These are phyloP conservation scores for Gaultheria prostrata DNA, from an alignment of 148 eudicot genomes.

Conservation along the genomic window DNA sequence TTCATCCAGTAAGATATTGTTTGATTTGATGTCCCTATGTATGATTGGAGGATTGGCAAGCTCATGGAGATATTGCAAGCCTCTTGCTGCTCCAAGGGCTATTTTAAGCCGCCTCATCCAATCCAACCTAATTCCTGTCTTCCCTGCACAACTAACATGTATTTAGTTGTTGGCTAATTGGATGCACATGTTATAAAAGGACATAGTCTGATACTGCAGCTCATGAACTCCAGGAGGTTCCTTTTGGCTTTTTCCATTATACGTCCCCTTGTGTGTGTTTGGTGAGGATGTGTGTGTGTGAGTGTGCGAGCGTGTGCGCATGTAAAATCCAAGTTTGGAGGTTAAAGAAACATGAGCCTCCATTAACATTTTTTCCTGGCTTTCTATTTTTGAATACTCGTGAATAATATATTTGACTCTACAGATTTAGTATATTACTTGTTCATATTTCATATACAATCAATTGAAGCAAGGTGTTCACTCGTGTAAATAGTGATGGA, in stretches of 20 bases:
- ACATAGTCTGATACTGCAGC: neutral
- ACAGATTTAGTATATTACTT: neutral
- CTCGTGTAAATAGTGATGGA: neutral
- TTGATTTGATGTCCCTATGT: slow-evolving; percentile 27
- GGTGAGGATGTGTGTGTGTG: neutral
- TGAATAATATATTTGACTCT: neutral
- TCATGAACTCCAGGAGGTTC: neutral
- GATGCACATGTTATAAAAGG: neutral
- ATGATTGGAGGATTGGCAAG: slow-evolving; percentile 31
- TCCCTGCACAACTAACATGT: slow-evolving; percentile 13
- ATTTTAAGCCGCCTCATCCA: slow-evolving; percentile 26
- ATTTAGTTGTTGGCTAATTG: neutral
- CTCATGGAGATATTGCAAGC: slow-evolving; percentile 29
- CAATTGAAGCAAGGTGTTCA: neutral
- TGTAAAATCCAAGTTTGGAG: neutral
- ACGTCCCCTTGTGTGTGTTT: neutral
- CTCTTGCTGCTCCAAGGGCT: slow-evolving; percentile 27
- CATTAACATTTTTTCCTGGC: neutral
- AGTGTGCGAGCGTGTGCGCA: too few species aligned
- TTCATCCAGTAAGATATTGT: slow-evolving; percentile 25
- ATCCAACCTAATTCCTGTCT: slow-evolving; percentile 24
- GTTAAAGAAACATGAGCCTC: neutral
- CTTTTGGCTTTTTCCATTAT: neutral
- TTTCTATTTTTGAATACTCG: neutral
- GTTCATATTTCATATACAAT: neutral